A percentile compares a stretch with the other conserved stretches of the same genome.
These are phyloP conservation scores for Penicillium sp. DNA, from an alignment of 2,329 filamentous ascomycete species.

Conservation along the genomic window DNA sequence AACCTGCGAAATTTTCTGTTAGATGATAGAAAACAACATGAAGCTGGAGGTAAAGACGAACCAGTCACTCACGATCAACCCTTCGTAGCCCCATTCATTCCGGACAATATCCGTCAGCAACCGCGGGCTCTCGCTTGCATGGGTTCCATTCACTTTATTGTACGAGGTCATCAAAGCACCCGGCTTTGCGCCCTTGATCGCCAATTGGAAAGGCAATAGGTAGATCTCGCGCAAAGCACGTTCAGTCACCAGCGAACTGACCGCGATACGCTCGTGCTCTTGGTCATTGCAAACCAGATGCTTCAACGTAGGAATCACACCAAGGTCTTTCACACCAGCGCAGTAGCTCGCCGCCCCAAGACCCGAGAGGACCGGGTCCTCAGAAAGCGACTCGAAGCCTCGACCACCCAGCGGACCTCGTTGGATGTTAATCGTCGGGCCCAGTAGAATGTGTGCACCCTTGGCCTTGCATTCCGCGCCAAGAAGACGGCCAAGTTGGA, in stretches of 20 bases:
- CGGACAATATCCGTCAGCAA: constrained; percentile 49
- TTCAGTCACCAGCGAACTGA: constrained; percentile 51
- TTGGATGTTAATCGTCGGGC: neutral
- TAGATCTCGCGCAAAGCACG: constrained; percentile 67
- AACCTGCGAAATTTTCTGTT: constrained; percentile 35
- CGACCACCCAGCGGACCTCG: neutral
- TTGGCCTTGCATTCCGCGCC: neutral
- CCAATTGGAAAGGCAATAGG: constrained; percentile 67
- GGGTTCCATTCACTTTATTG: constrained; percentile 60
- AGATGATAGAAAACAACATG: neutral
- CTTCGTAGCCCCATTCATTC: constrained; percentile 52
- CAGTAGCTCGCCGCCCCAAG: neutral
- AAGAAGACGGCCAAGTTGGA: neutral
- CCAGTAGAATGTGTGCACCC: neutral
- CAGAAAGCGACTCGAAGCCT: neutral
- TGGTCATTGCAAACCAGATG: constrained; percentile 57
- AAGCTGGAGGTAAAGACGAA: constrained; percentile 23
- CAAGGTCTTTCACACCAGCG: constrained; percentile 47
- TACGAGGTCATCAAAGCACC: constrained; percentile 64
- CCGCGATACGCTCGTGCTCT: constrained; percentile 49
- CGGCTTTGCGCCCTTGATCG: constrained; percentile 59
- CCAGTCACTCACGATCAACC: constrained; percentile 55
- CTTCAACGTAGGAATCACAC: constrained; percentile 78
- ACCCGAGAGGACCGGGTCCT: neutral
- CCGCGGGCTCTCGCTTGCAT: constrained; percentile 48